Base-by-base conservation (phyloP, 352 stramenopile species). In the Phytophthora cactorum region DNA sequence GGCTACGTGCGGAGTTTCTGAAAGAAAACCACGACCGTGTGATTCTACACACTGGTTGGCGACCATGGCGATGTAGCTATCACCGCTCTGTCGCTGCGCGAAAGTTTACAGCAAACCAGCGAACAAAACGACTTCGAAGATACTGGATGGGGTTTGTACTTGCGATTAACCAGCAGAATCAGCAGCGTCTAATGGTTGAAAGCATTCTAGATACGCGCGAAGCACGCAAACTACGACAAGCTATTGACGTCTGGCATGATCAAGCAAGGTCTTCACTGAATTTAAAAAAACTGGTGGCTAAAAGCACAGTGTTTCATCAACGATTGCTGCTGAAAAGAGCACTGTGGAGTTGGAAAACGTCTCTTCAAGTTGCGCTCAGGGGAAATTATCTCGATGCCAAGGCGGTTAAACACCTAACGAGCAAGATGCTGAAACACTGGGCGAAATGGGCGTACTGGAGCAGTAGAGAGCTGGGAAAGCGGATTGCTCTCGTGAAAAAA, bases 401-500 rank as follows among this genome's bases (percentile, higher is more conserved):
- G 14, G 59, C 69, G 1, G 57, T 29, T 12, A 60, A 36, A 4
- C 51, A 77, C 22, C 57, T 70, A 41, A 17, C 50, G 5, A 46
- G 41, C 0, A 72, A 63, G 36, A 61, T 70, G 52, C 12, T 77
- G 11, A 36, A 58, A 22, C 69, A 74, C 31, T 77, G 69, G 69
- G 38, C 69, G 14, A 72, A 62, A 54, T 77, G 69, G 69, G 65
- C 64, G 22, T 66, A 51, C 28, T 73, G 64, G 69, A 73, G 53
- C 58, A 66, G 36, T 10, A 39, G 59, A 25, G 64, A 70, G 22
- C 7, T 77, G 28, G 44, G 43, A 11, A 29, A n/a, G 28, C 72
- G 49, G 28, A 59, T 73, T 34, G 12, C 31, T 43, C 36, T 41
- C 17, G 53, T 70, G 11, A 41, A 50, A 44, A 27, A 64, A 34